phyloP scores from a whole-genome alignment of 2,329 filamentous ascomycete genomes.

The Fusarium devonianum region DNA sequence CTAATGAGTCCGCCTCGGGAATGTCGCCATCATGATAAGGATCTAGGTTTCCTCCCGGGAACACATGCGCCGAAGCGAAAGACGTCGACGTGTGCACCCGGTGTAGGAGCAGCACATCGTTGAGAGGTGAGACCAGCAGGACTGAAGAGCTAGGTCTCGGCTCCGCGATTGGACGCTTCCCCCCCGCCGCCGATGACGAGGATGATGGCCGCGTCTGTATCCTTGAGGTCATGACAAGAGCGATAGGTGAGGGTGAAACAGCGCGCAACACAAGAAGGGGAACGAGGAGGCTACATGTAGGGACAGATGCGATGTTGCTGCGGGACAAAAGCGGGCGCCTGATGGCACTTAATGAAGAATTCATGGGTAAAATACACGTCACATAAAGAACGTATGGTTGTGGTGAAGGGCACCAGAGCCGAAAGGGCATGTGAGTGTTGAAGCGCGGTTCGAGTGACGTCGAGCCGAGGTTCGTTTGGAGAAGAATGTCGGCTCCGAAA shows the following conservation, averaged over 20 bases:
- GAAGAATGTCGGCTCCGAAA: constrained; percentile 22
- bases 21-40: constrained; percentile 74
- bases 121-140: constrained; percentile 82
- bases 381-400: constrained; percentile 2
- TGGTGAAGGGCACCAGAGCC: neutral
- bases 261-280: neutral
- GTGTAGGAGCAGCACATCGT: constrained; percentile 87
- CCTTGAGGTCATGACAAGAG: constrained; percentile 21
- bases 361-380: constrained; percentile 29
- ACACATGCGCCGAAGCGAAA: constrained; percentile 93
- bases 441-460: constrained; percentile 21
- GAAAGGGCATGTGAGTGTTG: constrained; percentile 27
- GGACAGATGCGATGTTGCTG: neutral
- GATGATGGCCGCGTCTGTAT: constrained; percentile 18
- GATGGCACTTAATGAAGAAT: constrained; percentile 16
- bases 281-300: constrained; percentile 11
- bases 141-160: constrained; percentile 78
- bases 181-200: constrained; percentile 27
- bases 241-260: neutral
- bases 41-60: constrained; percentile 88
- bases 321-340: constrained; percentile 22
- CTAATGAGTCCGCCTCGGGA: constrained; percentile 54
- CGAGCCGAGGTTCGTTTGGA: constrained; percentile 38
- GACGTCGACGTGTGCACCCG: constrained; percentile 82
- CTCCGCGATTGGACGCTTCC: constrained; percentile 43